These are phyloP conservation scores for Phialophora macrospora DNA, from an alignment of 2,329 filamentous ascomycete genomes.

Conservation along the genomic window DNA sequence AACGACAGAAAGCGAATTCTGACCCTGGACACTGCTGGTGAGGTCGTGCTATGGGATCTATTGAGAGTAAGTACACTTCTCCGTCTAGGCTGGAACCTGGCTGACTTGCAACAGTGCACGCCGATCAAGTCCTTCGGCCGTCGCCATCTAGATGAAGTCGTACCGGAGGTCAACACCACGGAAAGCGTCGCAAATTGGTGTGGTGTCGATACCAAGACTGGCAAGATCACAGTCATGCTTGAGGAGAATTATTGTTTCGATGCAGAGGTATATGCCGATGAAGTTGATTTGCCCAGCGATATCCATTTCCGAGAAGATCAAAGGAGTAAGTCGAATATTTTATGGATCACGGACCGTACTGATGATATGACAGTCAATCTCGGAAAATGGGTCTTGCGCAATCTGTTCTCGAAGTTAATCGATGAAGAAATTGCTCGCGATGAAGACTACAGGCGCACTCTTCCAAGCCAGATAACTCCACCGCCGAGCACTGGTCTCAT, in stretches of 20 bases:
- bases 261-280: conserved; percentile 95
- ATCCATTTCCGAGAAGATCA: conserved; percentile 89
- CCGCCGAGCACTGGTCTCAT: conserved; percentile 47
- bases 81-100: conserved; percentile 11
- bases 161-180: conserved; percentile 80
- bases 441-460: conserved; percentile 69
- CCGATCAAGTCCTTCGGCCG: conserved; percentile 93
- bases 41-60: conserved; percentile 94
- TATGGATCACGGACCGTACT: conserved; percentile 18
- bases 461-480: conserved; percentile 65
- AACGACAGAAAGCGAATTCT: conserved; percentile 89
- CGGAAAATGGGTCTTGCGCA: conserved; percentile 93
- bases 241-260: conserved; percentile 98
- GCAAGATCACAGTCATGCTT: conserved; percentile 84
- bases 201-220: conserved; percentile 89
- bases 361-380: conserved; percentile 73
- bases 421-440: conserved; percentile 89
- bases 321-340: conserved; percentile 67
- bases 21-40: conserved; percentile 91
- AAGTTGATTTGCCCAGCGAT: conserved; percentile 73
- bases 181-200: conserved; percentile 97
- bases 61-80: conserved; percentile 65
- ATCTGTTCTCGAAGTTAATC: conserved; percentile 86
- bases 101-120: conserved; percentile 65
- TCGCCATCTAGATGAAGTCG: conserved; percentile 89